Base-by-base conservation (phyloP, 306 rosid species). In the Cicer arietinum region DNA sequence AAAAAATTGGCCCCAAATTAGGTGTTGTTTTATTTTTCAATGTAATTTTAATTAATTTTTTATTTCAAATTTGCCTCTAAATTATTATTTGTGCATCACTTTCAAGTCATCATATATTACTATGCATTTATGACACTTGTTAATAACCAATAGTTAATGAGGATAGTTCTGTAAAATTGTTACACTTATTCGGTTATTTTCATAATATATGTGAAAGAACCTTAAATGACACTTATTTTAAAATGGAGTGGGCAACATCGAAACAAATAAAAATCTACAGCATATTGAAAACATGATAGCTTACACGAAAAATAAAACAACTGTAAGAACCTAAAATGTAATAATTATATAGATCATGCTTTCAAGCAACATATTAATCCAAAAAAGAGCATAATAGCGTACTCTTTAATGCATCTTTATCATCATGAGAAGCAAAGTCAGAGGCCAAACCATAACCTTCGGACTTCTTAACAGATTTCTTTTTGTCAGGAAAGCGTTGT, bases 351-450 rank as follows among this genome's bases (percentile, higher is more conserved):
- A 46, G 20, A 53, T n/a, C 43, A 59, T 18, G 52, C 56, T 66
- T 75, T 20, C 46, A 75, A 51, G 60, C 56, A 73, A 71, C 30
- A 10, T 18, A 48, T 43, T 11, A 20, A 37, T 75, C 54, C 17
- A 77, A 56, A 77, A 68, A 16, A 72, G 44, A 37, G 58, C 73
- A 77, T 20, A 30, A 59, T 56, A 74, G 82, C 93, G 86, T 83
- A 92, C 97, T 78, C 82, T 85, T 89, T 44, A 86, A 65, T 79
- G 84, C 40, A 74, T 88, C 96, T 84, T 88, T 89, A 81, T 89
- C 97, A 45, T 92, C 97, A 61, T 82, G 81, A 61, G 88, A 51
- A 74, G 91, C n/a, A 53, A 82, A 82, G 79, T 88, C 92, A 62
- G 90, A 75, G 73, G 81, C 73, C 62, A 74, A 71, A 58, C 88